Evolutionary conservation across 202 grass and related monocot species (phyloP).

Genomic region (Schoenoplectus triqueter): DNA sequence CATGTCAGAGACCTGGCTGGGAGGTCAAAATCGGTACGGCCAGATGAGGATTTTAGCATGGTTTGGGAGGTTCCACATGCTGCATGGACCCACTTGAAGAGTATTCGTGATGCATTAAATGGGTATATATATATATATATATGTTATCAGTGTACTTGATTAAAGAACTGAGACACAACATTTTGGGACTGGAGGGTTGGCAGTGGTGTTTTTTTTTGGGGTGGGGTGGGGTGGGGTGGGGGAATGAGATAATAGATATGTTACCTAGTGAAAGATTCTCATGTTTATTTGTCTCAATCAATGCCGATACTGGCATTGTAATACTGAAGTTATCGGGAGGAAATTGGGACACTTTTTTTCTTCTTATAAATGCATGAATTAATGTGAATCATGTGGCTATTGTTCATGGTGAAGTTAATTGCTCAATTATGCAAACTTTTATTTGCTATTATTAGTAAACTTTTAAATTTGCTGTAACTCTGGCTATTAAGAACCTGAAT

Average conservation of each 20-base stretch:
- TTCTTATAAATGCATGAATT: neutral
- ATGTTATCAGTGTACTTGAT: neutral
- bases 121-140: slow-evolving; percentile 58
- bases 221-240: no score
- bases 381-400: neutral
- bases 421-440: neutral
- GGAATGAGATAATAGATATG: neutral
- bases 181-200: neutral
- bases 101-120: slow-evolving; percentile 75
- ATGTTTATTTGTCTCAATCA: no score
- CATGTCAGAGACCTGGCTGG: slow-evolving; percentile 97
- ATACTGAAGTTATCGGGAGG: slow-evolving; percentile 23
- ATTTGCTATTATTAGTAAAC: neutral
- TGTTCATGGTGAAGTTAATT: neutral
- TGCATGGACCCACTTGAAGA: slow-evolving; percentile 98
- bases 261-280: neutral
- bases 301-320: neutral
- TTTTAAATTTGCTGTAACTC: slow-evolving; percentile 1
- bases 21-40: slow-evolving; percentile 81
- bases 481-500: neutral
- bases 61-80: slow-evolving; percentile 97
- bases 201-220: neutral
- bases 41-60: slow-evolving; percentile 98
- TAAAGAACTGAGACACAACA: neutral
- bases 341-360: neutral